Conservation (phyloP, 768 basidiomycete genomes). For the Leucocoprinus sp. region DNA sequence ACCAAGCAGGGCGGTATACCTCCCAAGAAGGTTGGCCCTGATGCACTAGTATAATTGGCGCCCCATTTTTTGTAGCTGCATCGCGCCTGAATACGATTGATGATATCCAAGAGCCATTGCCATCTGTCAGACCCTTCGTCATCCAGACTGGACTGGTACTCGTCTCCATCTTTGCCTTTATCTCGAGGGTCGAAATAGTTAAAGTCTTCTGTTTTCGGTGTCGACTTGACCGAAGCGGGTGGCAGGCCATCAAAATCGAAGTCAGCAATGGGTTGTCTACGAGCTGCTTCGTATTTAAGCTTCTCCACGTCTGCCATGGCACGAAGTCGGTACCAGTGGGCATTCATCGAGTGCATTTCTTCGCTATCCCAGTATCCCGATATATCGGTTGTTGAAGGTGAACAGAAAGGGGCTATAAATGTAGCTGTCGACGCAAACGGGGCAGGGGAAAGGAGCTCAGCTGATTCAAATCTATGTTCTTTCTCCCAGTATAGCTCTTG, state of each 20-base stretch:
- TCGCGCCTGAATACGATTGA: constrained; percentile 34
- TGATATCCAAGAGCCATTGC: constrained; percentile 18
- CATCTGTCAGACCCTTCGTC: constrained; percentile 4
- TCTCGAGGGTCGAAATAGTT: too few species aligned
- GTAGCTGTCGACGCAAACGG: constrained; percentile 33
- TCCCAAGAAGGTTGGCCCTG: constrained; percentile 4
- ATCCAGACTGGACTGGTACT: not conserved
- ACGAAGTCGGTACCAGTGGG: constrained; percentile 5
- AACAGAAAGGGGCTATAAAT: constrained; percentile 43
- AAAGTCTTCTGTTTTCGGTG: too few species aligned
- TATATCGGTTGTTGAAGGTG: constrained; percentile 13
- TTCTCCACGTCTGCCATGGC: constrained; percentile 11
- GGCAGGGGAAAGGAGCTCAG: constrained; percentile 8
- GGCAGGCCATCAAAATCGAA: constrained; percentile 45
- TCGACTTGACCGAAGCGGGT: constrained; percentile 11
- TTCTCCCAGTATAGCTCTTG: constrained; percentile 6
- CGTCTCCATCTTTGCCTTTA: not conserved
- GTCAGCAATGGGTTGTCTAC: constrained; percentile 11
- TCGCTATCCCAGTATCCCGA: constrained; percentile 8
- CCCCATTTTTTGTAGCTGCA: constrained; percentile 35
- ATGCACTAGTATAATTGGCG: not conserved
- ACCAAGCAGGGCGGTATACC: constrained; percentile 5
- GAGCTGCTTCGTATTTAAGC: not conserved
- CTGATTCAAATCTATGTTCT: not conserved
- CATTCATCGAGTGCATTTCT: constrained; percentile 3